phyloP scores from a whole-genome alignment of 768 basidiomycete species.

The Cubamyces sp. region DNA sequence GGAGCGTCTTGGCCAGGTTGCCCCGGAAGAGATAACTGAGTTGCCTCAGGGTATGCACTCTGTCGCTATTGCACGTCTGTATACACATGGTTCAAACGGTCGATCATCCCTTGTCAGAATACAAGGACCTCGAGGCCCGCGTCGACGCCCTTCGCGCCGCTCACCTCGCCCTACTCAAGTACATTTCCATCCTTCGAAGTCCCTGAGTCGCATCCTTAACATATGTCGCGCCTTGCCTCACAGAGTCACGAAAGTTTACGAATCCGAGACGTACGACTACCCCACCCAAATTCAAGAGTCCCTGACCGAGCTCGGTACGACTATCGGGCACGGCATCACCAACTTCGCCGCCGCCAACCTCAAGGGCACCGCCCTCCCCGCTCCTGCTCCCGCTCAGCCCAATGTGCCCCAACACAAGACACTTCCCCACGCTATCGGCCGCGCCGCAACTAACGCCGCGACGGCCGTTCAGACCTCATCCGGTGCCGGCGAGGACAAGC shows the following conservation, averaged over 20 bases:
- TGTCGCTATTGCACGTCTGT: neutral
- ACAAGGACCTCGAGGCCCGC: constrained; percentile 92
- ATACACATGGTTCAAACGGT: neutral
- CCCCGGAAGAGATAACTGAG: constrained; percentile 94
- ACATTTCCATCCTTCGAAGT: constrained; percentile 30
- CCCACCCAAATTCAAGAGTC: constrained; percentile 89
- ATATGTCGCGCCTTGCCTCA: neutral
- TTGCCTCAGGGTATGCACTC: constrained; percentile 70
- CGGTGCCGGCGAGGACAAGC: constrained; percentile 59
- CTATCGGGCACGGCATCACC: constrained; percentile 74
- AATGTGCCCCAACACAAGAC: constrained; percentile 82
- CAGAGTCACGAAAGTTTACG: constrained; percentile 89
- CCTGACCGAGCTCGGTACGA: constrained; percentile 68
- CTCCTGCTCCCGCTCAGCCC: constrained; percentile 60
- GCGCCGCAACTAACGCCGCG: constrained; percentile 72
- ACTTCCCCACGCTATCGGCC: constrained; percentile 89
- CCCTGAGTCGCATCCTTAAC: constrained; percentile 3
- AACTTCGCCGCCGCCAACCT: constrained; percentile 87
- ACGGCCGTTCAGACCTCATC: constrained; percentile 47
- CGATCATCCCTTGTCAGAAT: constrained; percentile 58
- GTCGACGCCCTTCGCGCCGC: constrained; percentile 89
- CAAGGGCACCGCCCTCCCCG: constrained; percentile 86
- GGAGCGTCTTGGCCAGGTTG: constrained; percentile 87
- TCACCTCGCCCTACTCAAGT: constrained; percentile 81
- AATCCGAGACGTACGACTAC: constrained; percentile 87